Base-by-base conservation (phyloP, 139 green algal genomes). In the Haematococcus sp. region DNA sequence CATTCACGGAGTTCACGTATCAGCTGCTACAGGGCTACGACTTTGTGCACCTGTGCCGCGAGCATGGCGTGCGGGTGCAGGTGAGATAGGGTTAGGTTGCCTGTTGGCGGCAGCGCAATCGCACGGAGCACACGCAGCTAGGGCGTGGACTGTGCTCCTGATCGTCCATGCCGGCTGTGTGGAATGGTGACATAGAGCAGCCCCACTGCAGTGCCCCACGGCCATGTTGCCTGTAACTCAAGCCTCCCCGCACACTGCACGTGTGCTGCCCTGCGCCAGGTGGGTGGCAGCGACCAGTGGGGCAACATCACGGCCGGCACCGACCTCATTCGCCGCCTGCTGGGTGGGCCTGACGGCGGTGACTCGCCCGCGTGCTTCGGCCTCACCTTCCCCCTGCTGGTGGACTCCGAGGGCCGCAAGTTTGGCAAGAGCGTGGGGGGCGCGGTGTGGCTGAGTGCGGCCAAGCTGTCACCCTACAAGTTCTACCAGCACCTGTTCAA, bases 11-110 rank as follows among this genome's bases (percentile, higher is more conserved):
- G 86, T 99, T 99, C 88, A 95, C 93, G 2, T 99, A 99, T 87
- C 96, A 99, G 85, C 91, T 99, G 63, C 88, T 99, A 63, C 92
- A 94, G 52, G 96, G 94, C 7, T 98, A 98, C 75, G 96, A 99
- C 84, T 99, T 98, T 84, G 91, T 97, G 75, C 94, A 98, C 81
- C 80, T 99, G 70, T 84, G 82, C 68, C 54, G 74, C 31, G 71
- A 94, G 31, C 80, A 95, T 23, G 89, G 87, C 30, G 92, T 98
- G 27, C 77, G 83, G 3, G 89, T 98, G 70, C 89, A 92, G 83
- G 86, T 83, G 43, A 34, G 72, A n/a, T n/a, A n/a, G n/a, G n/a
- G n/a, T n/a, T n/a, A n/a, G n/a, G n/a, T n/a, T n/a, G n/a, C n/a
- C n/a, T n/a, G n/a, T n/a, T n/a, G n/a, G n/a, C n/a, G n/a, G n/a